Base-by-base conservation (phyloP, 345 rosid genomes). In the Euphorbia tirucalli region DNA sequence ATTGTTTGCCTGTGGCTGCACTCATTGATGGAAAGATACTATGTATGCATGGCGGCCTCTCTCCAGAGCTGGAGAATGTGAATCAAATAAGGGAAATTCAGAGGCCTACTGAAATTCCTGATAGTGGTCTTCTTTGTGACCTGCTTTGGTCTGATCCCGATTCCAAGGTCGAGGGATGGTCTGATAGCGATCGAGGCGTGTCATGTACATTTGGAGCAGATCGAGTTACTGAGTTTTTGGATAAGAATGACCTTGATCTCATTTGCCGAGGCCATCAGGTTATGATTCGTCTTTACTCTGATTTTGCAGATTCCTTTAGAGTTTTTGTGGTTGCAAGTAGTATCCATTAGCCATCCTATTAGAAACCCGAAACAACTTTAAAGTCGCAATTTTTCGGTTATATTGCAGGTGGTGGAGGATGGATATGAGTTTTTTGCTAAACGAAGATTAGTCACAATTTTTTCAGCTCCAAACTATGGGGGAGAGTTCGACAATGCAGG, bases 401-500 rank as follows among this genome's bases (percentile, higher is more conserved):
- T 73, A 55, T 74, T 78, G 69, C 85, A 96, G 99, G 98, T 93
- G 65, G 99, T 96, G 80, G 99, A 96, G 82, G 99, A 96, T 44
- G 98, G 99, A 16, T 93, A 96, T 0, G 97, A 96, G 82, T 96
- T 96, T 70, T 96, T 96, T 18, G 98, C 97, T 0, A 88, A 85
- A 72, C 78, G 97, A 78, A 85, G 86, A 75, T 79, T 96, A 75
- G 99, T 96, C 43, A 96, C 97, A 0, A 91, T 96, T 66, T 96
- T 96, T 82, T 96, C 99, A 19, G 99, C 99, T 61, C 95, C 99
- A 58, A 96, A 96, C 88, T 96, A 96, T 70, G 99, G 98, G 13
- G 99, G 99, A 59, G 99, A 96, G 81, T 96, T 96, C 74, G 97
- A 96, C 82, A 93, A 96, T 78, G 99, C 93, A 0, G 99, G 98